Evolutionary conservation across 108 stramenopile genomes (phyloP).

Genomic region (Cyclotella choctawhatcheeana): DNA sequence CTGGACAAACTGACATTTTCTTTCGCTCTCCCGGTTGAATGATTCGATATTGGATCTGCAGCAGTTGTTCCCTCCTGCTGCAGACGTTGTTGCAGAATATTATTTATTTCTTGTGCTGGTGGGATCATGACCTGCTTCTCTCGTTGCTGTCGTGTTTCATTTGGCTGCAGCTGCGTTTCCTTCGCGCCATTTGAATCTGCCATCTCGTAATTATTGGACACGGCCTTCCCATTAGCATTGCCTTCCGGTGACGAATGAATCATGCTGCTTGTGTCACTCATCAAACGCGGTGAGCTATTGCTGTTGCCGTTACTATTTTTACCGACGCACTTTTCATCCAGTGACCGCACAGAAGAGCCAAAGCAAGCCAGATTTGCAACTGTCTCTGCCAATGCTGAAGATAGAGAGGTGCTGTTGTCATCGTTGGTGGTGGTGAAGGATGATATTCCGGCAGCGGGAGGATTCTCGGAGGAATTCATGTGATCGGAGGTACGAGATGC

Average conservation of each 20-base stretch:
- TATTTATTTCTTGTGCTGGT: too few relatives aligned
- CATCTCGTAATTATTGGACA: too few relatives aligned
- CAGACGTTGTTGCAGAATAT: not conserved
- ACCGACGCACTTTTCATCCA: not conserved
- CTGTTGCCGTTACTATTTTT: not conserved
- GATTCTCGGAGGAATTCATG: slow-evolving; percentile 7
- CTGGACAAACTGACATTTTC: not conserved
- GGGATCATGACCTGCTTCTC: not conserved
- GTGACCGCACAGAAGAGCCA: not conserved
- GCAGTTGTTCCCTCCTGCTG: not conserved
- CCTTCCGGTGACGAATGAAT: too few relatives aligned
- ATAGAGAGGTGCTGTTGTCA: slow-evolving; percentile 18
- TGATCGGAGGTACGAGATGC: too few relatives aligned
- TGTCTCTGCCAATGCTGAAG: slow-evolving; percentile 33
- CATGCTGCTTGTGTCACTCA: not conserved
- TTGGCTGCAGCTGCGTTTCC: too few relatives aligned
- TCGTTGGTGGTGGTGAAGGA: slow-evolving; percentile 18
- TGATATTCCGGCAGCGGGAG: not conserved
- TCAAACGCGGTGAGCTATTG: not conserved
- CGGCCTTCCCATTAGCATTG: too few relatives aligned
- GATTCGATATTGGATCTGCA: not conserved
- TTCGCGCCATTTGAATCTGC: too few relatives aligned
- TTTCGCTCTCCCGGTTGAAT: not conserved
- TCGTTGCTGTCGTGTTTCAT: too few relatives aligned
- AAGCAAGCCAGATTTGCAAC: slow-evolving; percentile 35